Evolutionary conservation across 2,329 filamentous ascomycete genomes (phyloP), one percentile per base, ranked within the genome.

Genomic region (Cladosporium sp.): DNA sequence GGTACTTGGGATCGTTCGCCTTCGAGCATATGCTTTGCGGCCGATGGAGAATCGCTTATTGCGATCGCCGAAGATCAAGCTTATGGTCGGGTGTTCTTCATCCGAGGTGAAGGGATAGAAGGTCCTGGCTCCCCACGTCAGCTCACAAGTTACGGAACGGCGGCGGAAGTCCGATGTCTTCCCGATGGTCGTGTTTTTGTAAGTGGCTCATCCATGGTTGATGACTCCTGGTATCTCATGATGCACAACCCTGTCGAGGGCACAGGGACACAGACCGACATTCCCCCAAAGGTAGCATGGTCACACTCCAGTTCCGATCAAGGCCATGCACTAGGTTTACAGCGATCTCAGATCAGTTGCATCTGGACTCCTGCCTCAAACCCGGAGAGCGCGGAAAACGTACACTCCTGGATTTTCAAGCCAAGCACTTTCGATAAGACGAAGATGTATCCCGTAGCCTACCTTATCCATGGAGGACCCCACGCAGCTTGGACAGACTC

Each of bases 51-150:
- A 65, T 84, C 85, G 60, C 78, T 97, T 5, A 91, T 90, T 71
- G 84, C 93, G n/a, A 86, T 86, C 1, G 91, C 90, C 3, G 91
- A 96, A 76, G 86, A 90, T 63, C 78, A 86, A 46, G 92, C 88
- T 0, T 84, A 85, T 56, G 81, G 81, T 11, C 81, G 87, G 57
- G 79, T 92, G 0, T 92, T 86, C 81, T 54, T 63, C 28, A 30
- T 66, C 28, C 16, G 51, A 66, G 32, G 32, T 13, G 32, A 36
- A 36, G 32, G 16, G 32, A 36, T 36, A 11, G 28, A 57, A 53
- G 57, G 46, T 87, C 87, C 4, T 71, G 75, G 25, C 73, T 81
- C 1, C 5, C 59, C 59, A 28, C 30, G 36, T 6, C 48, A 13
- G 39, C 75, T 90, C 26, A 82, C 83, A 14, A 76, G 79, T 26